Base-by-base conservation (phyloP, 257 asterid genomes). In the Solanum chmielewskii region DNA sequence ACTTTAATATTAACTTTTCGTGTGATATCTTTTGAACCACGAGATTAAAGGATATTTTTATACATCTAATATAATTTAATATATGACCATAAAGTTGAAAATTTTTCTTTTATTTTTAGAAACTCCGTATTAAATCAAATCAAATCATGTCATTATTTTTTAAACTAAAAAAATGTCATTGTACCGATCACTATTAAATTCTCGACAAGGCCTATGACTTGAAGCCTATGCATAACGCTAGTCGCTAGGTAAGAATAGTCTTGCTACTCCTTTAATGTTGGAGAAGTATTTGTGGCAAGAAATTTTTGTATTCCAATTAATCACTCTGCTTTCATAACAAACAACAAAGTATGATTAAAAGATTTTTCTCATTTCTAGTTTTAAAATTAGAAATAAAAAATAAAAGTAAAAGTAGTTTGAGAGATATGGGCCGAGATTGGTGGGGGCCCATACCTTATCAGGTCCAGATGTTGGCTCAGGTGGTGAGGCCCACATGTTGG, bases 391-490 rank as follows among this genome's bases (percentile, higher is more conserved):
- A 35, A 47, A 35, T 35, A 4, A 68, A 33, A 4, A 13, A 23
- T 14, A 31, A 35, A 44, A 62, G 68, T 85, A 6, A 44, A 31
- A 35, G 73, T 69, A 69, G 29, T 27, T 3, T 47, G 69, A 87
- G 29, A 29, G 90, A 90, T 90, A 92, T 91, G 95, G 98, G 96
- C 91, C 60, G 83, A 44, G 93, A 84, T 88, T 35, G 85, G 91
- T 91, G 89, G 97, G 97, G 96, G 89, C 94, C 96, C 98, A 93
- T 90, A 90, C 93, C 94, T 93, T 93, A 95, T 93, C 95, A 90
- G 90, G 83, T 92, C 93, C 97, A 93, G 95, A 95, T 91, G 93
- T 93, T 93, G 93, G 91, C 91, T 93, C 95, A 92, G 98, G 93
- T 93, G 91, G 90, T 90, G 90, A 88, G 95, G 91, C 92, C 99